Base-by-base conservation (phyloP, 148 eudicot genomes). In the Camellia sinensis region DNA sequence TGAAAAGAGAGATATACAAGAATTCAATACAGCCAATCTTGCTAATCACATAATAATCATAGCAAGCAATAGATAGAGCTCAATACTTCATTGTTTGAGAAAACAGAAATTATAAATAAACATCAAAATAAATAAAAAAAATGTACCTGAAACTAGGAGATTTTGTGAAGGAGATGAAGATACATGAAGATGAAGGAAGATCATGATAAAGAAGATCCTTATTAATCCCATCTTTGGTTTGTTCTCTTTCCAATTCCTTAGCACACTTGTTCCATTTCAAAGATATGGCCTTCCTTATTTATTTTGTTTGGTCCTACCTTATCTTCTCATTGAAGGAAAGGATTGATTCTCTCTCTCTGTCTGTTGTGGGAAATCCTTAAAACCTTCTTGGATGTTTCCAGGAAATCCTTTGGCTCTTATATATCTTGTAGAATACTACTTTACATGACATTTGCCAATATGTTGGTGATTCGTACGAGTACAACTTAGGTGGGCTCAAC, bases 121-220 rank as follows among this genome's bases (percentile, higher is more conserved):
- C 2, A 60, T 12, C 19, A 3, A 1, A 18, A 15, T 3, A 46
- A 7, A 46, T 44, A 53, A n/a, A 71, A 21, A 21, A 7, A 70
- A 21, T 19, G 75, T 50, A 72, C 75, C 75, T 72, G 75, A 53
- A 72, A 72, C 61, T 0, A 72, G 75, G 41, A 72, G 75, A 72
- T 12, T 22, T 53, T 72, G 59, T 0, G 74, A 71, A 69, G 73
- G 70, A 67, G 22, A 67, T 5, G 74, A 46, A 5, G 54, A 72
- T 4, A 41, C 18, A 29, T 72, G 60, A 50, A 40, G 61, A 50
- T 72, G 75, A 22, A 50, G 15, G 60, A 53, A 10, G 44, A 72
- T 60, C 59, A 52, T 10, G 60, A 72, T 46, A 4, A 50, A 4
- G 11, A 53, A 60, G 6, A 72, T 29, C 37, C 37, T 60, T 37